Percentiles rank a stretch among this genome's conserved stretches.
Conservation (phyloP, 352 stramenopile species). For the Elongisporangium undulatum region DNA sequence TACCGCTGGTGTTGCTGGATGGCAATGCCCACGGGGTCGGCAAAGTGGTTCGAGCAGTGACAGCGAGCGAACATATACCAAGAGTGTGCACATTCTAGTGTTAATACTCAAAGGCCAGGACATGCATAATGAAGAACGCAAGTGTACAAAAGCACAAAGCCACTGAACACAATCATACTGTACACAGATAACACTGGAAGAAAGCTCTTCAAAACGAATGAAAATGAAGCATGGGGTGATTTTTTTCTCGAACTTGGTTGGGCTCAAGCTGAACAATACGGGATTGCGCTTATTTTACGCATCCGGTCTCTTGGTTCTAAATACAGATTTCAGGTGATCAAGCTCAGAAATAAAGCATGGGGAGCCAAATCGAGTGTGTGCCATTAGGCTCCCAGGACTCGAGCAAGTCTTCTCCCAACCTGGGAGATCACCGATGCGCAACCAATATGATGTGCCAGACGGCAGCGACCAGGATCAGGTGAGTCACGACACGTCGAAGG, state of each 20-base stretch:
- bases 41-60: constrained; percentile 53
- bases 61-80: not conserved
- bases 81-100: not conserved
- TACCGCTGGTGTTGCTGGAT: constrained; percentile 73
- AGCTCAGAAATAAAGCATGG: not conserved
- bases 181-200: not conserved
- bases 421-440: not conserved
- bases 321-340: not conserved
- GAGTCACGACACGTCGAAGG: not conserved
- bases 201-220: not conserved
- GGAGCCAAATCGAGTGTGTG: not conserved
- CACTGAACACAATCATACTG: no score
- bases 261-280: no score
- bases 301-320: not conserved
- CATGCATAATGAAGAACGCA: not conserved
- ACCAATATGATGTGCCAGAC: not conserved
- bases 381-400: not conserved
- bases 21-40: constrained; percentile 62
- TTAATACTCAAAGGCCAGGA: not conserved
- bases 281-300: no score
- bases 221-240: not conserved
- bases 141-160: no score
- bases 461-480: not conserved
- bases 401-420: not conserved
- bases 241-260: no score